These are phyloP conservation scores for Luffa aegyptiaca DNA, from an alignment of 306 rosid genomes.

Conservation along the genomic window DNA sequence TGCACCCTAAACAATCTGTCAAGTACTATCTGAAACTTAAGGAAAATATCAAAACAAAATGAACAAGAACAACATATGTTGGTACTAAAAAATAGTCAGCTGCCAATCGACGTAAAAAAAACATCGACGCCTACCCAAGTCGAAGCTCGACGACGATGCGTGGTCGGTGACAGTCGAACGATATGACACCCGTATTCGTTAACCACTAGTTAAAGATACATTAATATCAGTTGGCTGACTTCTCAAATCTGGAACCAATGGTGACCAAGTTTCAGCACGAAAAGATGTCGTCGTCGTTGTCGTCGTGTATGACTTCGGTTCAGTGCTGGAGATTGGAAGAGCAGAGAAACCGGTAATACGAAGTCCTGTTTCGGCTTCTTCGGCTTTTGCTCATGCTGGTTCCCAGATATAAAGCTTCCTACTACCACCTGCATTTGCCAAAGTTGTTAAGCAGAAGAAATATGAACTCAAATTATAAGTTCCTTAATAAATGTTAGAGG, in stretches of 20 bases:
- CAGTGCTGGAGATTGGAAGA: conserved; percentile 52
- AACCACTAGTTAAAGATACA: conserved; percentile 51
- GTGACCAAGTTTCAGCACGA: conserved; percentile 67
- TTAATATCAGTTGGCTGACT: conserved; percentile 61
- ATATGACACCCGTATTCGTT: not conserved
- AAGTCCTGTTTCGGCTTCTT: conserved; percentile 60
- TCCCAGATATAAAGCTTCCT: conserved; percentile 86
- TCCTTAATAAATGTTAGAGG: not conserved
- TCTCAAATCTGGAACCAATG: conserved; percentile 43
- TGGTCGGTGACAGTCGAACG: conserved; percentile 21
- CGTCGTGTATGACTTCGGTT: conserved; percentile 40
- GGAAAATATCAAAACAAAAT: not conserved
- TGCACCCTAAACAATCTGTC: conserved; percentile 22
- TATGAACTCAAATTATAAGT: not conserved
- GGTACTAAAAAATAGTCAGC: conserved; percentile 15
- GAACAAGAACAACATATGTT: conserved; percentile 8
- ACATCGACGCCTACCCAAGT: not conserved
- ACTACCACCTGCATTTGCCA: conserved; percentile 51
- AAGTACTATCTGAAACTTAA: conserved; percentile 21
- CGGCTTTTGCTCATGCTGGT: conserved; percentile 70
- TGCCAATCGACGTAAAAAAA: not conserved
- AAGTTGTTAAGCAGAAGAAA: not conserved
- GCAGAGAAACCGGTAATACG: conserved; percentile 35
- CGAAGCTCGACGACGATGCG: conserved; percentile 19
- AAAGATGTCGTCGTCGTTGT: conserved; percentile 44